Conservation (phyloP, 1,139 yeast genomes). For the Pneumocystis sp. region DNA sequence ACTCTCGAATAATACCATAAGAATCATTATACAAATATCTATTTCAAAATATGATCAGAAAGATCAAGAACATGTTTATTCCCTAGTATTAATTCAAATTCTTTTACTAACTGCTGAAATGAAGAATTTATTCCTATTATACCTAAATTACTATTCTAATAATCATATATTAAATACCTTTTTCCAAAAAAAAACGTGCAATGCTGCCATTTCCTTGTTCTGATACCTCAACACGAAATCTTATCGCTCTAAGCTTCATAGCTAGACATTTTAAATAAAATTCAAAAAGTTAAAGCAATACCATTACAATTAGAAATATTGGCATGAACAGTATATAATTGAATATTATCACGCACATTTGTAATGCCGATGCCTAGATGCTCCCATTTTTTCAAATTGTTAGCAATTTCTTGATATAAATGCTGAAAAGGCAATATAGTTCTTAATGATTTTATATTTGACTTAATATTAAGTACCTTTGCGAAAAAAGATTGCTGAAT, state of each 20-base stretch:
- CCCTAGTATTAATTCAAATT: neutral
- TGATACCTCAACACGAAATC: constrained; percentile 7
- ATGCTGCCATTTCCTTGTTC: constrained; percentile 4
- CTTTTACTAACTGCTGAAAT: neutral
- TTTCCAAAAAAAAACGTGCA: constrained; percentile 9
- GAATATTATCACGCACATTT: constrained; percentile 6
- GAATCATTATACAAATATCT: neutral
- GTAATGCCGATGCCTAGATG: constrained; percentile 9
- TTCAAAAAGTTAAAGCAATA: neutral
- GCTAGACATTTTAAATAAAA: constrained; percentile 1
- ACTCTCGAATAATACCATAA: neutral
- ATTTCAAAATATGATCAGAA: neutral
- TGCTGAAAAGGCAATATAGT: constrained; percentile 7
- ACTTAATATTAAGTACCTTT: constrained; percentile 12
- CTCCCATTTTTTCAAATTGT: neutral
- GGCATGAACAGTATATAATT: constrained; percentile 8
- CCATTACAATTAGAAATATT: constrained; percentile 8
- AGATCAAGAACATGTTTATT: neutral
- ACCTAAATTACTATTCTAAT: neutral
- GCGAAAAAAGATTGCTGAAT: constrained; percentile 5
- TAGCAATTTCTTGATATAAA: constrained; percentile 8
- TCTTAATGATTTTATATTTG: constrained; percentile 7
- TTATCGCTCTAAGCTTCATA: constrained; percentile 10
- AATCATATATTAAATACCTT: constrained; percentile 4
- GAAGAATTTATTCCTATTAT: neutral